Evolutionary conservation across 2,329 filamentous ascomycete genomes (phyloP), one percentile per base, ranked within the genome.

Genomic region (Ustilaginoidea virens): DNA sequence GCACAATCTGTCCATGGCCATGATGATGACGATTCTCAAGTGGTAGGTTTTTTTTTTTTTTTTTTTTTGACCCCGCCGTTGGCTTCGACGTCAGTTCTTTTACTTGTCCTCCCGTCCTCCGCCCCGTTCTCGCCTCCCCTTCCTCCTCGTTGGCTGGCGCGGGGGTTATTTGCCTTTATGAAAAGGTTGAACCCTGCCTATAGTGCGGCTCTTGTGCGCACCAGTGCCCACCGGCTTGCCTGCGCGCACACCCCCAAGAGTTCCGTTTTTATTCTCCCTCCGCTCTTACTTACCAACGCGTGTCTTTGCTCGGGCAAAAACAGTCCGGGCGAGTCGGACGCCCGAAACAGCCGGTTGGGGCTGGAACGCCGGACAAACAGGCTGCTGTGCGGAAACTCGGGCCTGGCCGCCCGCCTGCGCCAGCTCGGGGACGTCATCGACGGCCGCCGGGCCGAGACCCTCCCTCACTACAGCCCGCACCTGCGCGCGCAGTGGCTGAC

Each of bases 21-120:
- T 54, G 44, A 52, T 55, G 43, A 52, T 50, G 42, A 55, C 51
- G 4, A 49, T 55, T 23, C 38, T 55, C 13, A 53, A 55, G 38
- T 55, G 52, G 51, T 54, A 39, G 39, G 45, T 37, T 18, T 12
- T 17, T 17, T 17, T 26, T 14, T 26, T 17, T 30, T 23, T 17
- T 21, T 30, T 28, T 20, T 17, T 13, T 2, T 6, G 22, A 10
- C 16, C 16, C 22, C 19, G 8, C 12, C 10, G 25, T 21, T 24
- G 8, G 22, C 22, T 12, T 13, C 14, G 8, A 5, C 25, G 11
- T 14, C 13, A 13, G 14, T 12, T 22, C 15, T 25, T 17, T 20
- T 15, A 14, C 7, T 11, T 20, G 23, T 25, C 23, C 7, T 22
- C 19, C 5, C 17, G 19, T 11, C 13, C 25, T n/a, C 17, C 19